Conservation (phyloP, 176 grass and related monocot species). For the Aegilops bicornis region DNA sequence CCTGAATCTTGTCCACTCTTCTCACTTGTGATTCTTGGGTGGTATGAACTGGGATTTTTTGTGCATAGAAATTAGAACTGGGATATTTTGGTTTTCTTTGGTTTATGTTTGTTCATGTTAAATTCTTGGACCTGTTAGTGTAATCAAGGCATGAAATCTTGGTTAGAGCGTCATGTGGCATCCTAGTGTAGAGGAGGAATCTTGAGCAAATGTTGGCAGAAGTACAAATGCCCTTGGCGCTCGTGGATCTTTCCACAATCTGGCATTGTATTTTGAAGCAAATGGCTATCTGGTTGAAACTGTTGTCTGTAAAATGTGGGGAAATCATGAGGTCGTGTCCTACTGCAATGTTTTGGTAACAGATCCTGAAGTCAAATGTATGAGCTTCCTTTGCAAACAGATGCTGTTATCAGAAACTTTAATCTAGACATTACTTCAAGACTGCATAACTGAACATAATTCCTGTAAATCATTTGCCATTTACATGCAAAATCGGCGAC, state of each 20-base stretch:
- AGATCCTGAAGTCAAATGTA: not conserved
- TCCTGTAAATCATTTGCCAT: not conserved
- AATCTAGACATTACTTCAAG: not conserved
- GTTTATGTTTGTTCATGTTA: not conserved
- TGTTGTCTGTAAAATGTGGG: not conserved
- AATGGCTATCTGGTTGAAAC: not conserved
- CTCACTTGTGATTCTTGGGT: not conserved
- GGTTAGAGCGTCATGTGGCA: not conserved
- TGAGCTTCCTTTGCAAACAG: not conserved
- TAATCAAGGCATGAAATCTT: not conserved
- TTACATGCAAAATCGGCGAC: not conserved
- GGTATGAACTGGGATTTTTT: not conserved
- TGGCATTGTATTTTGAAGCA: not conserved
- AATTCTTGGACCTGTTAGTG: not conserved
- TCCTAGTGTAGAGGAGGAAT: not conserved
- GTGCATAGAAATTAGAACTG: not conserved
- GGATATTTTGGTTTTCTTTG: not conserved
- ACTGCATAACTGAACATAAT: not conserved
- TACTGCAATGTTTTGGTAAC: not conserved
- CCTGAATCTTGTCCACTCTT: not conserved
- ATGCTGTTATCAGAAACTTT: not conserved
- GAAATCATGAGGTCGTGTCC: not conserved
- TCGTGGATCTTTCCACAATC: not conserved
- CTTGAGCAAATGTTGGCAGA: not conserved
- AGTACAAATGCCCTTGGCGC: not conserved